Evolutionary conservation across 169 alveolate genomes (phyloP).

Genomic region (Cryptosporidium bovis): DNA sequence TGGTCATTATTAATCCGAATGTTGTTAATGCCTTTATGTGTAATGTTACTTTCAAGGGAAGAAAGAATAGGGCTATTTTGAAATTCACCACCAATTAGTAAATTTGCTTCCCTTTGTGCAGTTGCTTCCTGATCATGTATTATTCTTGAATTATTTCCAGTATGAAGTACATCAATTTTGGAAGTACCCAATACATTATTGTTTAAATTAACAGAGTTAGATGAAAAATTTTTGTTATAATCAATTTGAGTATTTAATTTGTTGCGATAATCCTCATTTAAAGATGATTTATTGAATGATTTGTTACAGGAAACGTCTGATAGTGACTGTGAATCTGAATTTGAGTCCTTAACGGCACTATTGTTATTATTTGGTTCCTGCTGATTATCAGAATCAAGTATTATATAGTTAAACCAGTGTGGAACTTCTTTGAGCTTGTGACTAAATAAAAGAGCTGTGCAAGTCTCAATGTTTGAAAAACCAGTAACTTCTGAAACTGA

Average conservation of each 20-base stretch:
- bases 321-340: constrained; percentile 5
- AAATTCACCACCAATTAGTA: constrained; percentile 16
- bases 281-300: constrained; percentile 7
- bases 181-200: constrained; percentile 3
- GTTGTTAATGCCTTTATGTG: not conserved
- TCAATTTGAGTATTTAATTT: not conserved
- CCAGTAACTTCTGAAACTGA: constrained; percentile 70
- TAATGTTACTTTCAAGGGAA: constrained; percentile 21
- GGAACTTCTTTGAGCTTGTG: constrained; percentile 20
- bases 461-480: constrained; percentile 63
- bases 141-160: constrained; percentile 66
- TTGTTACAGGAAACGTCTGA: not conserved
- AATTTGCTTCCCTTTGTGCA: constrained; percentile 70
- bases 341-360: not conserved
- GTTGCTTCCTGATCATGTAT: constrained; percentile 70
- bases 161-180: constrained; percentile 63
- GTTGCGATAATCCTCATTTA: constrained; percentile 20
- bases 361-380: not conserved
- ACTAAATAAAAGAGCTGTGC: constrained; percentile 48
- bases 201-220: constrained; percentile 6
- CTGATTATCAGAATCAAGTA: constrained; percentile 44
- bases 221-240: not conserved
- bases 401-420: constrained; percentile 67
- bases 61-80: constrained; percentile 13
- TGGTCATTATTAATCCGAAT: not conserved